phyloP scores from a whole-genome alignment of 2,329 filamentous ascomycete species.

The Diaporthe humulicola region DNA sequence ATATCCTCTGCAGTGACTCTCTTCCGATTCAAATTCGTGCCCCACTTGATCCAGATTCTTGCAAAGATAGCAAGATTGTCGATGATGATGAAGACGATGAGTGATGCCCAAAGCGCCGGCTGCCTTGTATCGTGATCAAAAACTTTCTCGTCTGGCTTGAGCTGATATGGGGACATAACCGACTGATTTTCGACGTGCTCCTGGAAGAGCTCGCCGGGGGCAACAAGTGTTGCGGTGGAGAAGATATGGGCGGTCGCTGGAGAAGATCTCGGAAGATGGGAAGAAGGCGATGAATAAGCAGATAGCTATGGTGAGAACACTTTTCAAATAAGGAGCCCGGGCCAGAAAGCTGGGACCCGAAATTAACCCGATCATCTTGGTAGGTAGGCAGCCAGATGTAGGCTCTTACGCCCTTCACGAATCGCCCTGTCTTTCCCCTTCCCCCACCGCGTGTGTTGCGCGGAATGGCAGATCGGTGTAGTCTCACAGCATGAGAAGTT shows the following conservation, averaged over 20 bases:
- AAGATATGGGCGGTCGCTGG: background rate
- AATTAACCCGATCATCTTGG: background rate
- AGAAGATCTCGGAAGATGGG: background rate
- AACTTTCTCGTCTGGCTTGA: background rate
- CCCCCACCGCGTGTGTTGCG: background rate
- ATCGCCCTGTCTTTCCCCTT: background rate
- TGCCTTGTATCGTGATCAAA: background rate
- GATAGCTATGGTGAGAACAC: background rate
- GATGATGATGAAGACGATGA: background rate
- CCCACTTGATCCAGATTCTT: conserved; percentile 17
- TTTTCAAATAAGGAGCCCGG: background rate
- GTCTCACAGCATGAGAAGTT: conserved; percentile 7
- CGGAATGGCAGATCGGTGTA: background rate
- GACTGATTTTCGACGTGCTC: background rate
- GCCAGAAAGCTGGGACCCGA: background rate
- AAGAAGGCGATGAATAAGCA: background rate
- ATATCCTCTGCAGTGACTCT: conserved; percentile 8
- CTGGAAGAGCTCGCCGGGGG: background rate
- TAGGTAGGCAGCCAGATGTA: background rate
- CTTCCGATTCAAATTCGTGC: background rate
- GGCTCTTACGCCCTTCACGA: background rate
- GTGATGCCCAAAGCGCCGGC: conserved; percentile 15
- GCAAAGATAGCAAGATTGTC: conserved; percentile 10
- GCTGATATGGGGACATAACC: background rate
- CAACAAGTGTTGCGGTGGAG: no score